These are phyloP conservation scores for Fragilaria crotonensis DNA, from an alignment of 108 stramenopile genomes.

Conservation along the genomic window DNA sequence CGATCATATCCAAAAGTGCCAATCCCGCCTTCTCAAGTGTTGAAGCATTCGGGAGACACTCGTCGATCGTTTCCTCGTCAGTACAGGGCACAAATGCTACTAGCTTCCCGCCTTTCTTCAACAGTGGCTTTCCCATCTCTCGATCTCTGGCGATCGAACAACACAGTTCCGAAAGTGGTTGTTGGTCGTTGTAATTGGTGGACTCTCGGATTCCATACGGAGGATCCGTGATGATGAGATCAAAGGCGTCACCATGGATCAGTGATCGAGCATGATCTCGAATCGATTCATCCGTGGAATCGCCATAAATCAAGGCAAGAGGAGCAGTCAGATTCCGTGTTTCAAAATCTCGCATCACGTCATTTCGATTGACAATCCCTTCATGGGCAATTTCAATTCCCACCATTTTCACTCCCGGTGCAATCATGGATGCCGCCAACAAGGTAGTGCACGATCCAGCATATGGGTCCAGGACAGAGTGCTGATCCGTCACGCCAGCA, in stretches of 20 bases:
- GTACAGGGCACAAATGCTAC: conserved; percentile 61
- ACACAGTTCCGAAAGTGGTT: conserved; percentile 50
- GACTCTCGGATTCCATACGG: conserved; percentile 74
- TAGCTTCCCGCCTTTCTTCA: conserved; percentile 45
- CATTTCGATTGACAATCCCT: conserved; percentile 54
- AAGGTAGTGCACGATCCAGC: conserved; percentile 72
- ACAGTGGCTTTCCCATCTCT: conserved; percentile 28
- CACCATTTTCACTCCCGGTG: conserved; percentile 46
- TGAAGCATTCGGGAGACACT: conserved; percentile 32
- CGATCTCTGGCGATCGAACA: conserved; percentile 43
- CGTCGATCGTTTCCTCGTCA: conserved; percentile 23
- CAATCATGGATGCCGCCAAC: conserved; percentile 72
- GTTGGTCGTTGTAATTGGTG: conserved; percentile 16
- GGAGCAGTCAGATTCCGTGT: conserved; percentile 49
- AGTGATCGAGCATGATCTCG: conserved; percentile 39
- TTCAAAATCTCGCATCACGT: conserved; percentile 65
- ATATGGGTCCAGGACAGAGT: conserved; percentile 73
- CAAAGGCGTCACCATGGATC: conserved; percentile 48
- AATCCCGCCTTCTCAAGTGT: conserved; percentile 40
- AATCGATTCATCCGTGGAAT: conserved; percentile 35
- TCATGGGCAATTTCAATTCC: conserved; percentile 76
- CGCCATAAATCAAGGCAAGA: conserved; percentile 50
- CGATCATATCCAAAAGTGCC: conserved; percentile 26
- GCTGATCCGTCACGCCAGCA: conserved; percentile 28
- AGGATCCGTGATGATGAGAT: conserved; percentile 70